A percentile compares a stretch with the other conserved stretches of the same genome.
Evolutionary conservation across 352 stramenopile species (phyloP).

Genomic region (Lagenidium giganteum): DNA sequence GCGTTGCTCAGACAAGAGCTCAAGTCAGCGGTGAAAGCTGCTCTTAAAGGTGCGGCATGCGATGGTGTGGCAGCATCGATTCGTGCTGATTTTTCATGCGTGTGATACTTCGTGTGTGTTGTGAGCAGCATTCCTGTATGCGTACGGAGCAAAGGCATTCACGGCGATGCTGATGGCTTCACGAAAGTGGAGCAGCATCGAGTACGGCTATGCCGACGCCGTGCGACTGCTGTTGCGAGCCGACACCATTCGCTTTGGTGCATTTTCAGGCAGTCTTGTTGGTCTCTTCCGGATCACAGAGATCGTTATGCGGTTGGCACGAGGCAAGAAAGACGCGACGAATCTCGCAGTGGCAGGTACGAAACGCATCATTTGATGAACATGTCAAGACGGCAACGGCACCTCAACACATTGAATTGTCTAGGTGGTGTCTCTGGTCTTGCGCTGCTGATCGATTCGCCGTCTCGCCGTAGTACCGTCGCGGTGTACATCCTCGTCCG

Average conservation of each 20-base stretch:
- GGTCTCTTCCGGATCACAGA: slow-evolving; percentile 66
- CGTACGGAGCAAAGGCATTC: slow-evolving; percentile 81
- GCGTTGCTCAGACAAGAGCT: slow-evolving; percentile 36
- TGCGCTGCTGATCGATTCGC: slow-evolving; percentile 66
- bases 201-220: slow-evolving; percentile 75
- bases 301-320: slow-evolving; percentile 33
- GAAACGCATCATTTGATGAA: background rate
- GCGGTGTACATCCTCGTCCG: slow-evolving; percentile 84
- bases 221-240: slow-evolving; percentile 54
- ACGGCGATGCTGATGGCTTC: slow-evolving; percentile 72
- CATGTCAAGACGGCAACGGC: background rate
- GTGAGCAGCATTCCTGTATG: slow-evolving; percentile 47
- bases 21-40: slow-evolving; percentile 37
- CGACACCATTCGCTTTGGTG: slow-evolving; percentile 76
- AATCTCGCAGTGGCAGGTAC: slow-evolving; percentile 64
- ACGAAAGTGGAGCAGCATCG: slow-evolving; percentile 69
- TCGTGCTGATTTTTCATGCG: background rate
- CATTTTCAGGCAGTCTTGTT: slow-evolving; percentile 73
- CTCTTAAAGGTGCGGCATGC: slow-evolving; percentile 19
- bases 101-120: too few species aligned
- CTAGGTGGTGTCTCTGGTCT: slow-evolving; percentile 52
- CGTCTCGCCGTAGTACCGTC: slow-evolving; percentile 55
- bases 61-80: too few species aligned
- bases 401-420: background rate
- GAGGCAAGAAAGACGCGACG: slow-evolving; percentile 35